Conservation (phyloP, 1,284 basidiomycete genomes). For the Tylopilus orsonianus region DNA sequence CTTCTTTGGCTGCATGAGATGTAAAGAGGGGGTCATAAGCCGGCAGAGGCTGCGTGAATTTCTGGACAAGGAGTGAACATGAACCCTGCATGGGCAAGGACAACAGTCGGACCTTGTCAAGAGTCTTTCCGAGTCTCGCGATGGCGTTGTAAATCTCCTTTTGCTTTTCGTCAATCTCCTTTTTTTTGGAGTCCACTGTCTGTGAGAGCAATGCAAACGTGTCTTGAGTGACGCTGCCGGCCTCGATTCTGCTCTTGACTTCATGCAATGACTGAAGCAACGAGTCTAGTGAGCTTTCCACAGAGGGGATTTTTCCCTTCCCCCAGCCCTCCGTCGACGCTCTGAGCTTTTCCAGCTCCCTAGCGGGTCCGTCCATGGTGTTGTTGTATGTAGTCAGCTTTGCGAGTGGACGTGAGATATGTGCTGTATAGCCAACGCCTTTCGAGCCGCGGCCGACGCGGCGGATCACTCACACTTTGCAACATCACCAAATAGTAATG, state of each 20-base stretch:
- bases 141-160: conserved; percentile 84
- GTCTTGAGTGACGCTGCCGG: conserved; percentile 54
- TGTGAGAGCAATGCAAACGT: conserved; percentile 56
- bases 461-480: conserved; percentile 17
- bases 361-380: conserved; percentile 67
- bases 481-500: conserved; percentile 41
- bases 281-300: conserved; percentile 66
- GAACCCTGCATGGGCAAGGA: background rate
- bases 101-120: conserved; percentile 75
- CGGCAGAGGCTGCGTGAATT: conserved; percentile 67
- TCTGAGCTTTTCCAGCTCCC: conserved; percentile 74
- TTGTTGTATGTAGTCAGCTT: conserved; percentile 3
- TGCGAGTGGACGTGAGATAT: background rate
- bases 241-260: conserved; percentile 54
- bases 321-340: conserved; percentile 48
- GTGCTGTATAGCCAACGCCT: background rate
- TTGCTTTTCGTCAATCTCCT: conserved; percentile 82
- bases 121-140: conserved; percentile 74
- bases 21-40: conserved; percentile 70
- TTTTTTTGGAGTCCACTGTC: conserved; percentile 70
- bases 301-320: conserved; percentile 57
- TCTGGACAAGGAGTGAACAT: conserved; percentile 43
- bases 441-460: no score
- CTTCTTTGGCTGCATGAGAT: conserved; percentile 53
- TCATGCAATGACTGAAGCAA: conserved; percentile 63